A percentile compares a stretch with the other conserved stretches of the same genome.
Evolutionary conservation across 2,329 filamentous ascomycete species (phyloP).

Genomic region (Sclerotinia borealis): DNA sequence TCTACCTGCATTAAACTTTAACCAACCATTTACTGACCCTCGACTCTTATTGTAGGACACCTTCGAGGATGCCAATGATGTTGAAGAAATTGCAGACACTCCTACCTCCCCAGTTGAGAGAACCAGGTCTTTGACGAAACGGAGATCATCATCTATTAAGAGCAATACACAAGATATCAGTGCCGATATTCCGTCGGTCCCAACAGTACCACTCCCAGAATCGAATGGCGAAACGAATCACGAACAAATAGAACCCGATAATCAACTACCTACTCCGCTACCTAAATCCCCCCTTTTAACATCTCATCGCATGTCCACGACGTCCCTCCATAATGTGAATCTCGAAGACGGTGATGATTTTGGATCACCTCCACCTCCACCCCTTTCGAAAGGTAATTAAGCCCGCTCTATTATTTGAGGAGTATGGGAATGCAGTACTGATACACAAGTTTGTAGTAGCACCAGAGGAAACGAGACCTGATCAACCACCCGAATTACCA

Average conservation of each 20-base stretch:
- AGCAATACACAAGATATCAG: conserved; percentile 27
- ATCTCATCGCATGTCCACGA: conserved; percentile 48
- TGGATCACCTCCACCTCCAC: conserved; percentile 13
- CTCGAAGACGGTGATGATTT: conserved; percentile 39
- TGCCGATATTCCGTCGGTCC: conserved; percentile 24
- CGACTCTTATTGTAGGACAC: conserved; percentile 48
- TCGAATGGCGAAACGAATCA: conserved; percentile 28
- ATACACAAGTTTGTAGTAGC: conserved; percentile 17
- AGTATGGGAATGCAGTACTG: neutral
- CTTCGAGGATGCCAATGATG: conserved; percentile 78
- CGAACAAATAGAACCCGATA: conserved; percentile 25
- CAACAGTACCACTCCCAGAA: conserved; percentile 22
- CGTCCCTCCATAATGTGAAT: conserved; percentile 58
- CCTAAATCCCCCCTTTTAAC: conserved; percentile 43
- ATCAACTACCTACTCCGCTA: conserved; percentile 24
- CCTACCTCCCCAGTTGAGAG: conserved; percentile 21
- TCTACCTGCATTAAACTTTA: conserved; percentile 11
- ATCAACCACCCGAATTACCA: conserved; percentile 19
- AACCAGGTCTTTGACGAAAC: conserved; percentile 36
- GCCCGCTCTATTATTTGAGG: neutral
- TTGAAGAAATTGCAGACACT: conserved; percentile 20
- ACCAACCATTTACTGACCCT: conserved; percentile 15
- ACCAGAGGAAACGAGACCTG: conserved; percentile 28
- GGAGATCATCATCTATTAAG: conserved; percentile 33
- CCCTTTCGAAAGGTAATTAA: conserved; percentile 9